Conservation (phyloP, 768 basidiomycete genomes). For the Suillus subalutaceus region DNA sequence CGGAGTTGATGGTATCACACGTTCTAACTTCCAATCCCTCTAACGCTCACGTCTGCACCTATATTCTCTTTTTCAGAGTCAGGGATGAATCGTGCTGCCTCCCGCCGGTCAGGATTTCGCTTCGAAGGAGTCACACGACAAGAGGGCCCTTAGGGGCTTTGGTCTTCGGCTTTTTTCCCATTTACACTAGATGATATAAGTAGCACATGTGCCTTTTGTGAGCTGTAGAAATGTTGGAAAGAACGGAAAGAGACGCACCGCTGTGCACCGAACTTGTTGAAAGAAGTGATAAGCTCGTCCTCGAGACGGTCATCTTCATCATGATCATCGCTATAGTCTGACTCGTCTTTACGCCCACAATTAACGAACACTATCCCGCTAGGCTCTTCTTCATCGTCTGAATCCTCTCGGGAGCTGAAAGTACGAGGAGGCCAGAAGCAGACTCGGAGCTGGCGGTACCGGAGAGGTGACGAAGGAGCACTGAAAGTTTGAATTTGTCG, state of each 20-base stretch:
- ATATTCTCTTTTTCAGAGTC: too few species aligned
- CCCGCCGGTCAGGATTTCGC: conserved; percentile 35
- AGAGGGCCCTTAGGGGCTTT: conserved; percentile 60
- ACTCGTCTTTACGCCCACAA: conserved; percentile 30
- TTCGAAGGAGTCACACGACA: too few species aligned
- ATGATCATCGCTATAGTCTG: conserved; percentile 57
- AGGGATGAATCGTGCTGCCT: too few species aligned
- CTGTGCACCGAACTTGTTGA: conserved; percentile 61
- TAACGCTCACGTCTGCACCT: too few species aligned
- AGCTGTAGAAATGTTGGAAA: conserved; percentile 61
- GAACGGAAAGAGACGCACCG: conserved; percentile 64
- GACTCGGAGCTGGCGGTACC: too few species aligned
- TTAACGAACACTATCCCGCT: neutral
- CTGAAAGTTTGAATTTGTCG: too few species aligned
- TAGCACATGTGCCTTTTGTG: conserved; percentile 52
- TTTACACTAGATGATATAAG: conserved; percentile 39
- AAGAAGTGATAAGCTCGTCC: conserved; percentile 73
- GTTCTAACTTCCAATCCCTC: too few species aligned
- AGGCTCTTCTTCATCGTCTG: too few species aligned
- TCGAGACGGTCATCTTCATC: conserved; percentile 51
- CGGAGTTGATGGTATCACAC: too few species aligned
- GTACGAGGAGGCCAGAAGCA: too few species aligned
- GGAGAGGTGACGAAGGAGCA: too few species aligned
- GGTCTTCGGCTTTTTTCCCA: conserved; percentile 32
- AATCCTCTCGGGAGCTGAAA: too few species aligned